phyloP scores from a whole-genome alignment of 768 basidiomycete genomes.

The Pulveroboletus sp. region DNA sequence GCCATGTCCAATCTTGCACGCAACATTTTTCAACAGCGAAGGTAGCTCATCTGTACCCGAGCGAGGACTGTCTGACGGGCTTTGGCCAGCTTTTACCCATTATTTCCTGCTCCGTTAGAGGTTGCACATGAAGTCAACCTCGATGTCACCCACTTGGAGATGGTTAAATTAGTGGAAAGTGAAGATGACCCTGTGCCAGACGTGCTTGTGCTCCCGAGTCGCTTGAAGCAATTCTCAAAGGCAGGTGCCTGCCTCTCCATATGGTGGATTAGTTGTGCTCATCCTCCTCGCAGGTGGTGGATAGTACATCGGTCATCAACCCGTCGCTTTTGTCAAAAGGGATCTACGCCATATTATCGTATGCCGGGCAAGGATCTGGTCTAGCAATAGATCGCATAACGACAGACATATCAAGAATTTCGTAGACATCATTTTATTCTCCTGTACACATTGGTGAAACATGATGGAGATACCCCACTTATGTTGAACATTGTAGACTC shows the following conservation, averaged over 20 bases:
- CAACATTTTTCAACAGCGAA: slow-evolving; percentile 83
- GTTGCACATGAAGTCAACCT: slow-evolving; percentile 81
- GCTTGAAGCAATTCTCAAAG: slow-evolving; percentile 88
- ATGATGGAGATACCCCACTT: neutral
- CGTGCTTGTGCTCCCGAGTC: slow-evolving; percentile 83
- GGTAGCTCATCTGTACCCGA: slow-evolving; percentile 40
- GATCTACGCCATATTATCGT: slow-evolving; percentile 48
- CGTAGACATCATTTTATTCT: slow-evolving; percentile 13
- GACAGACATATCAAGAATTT: slow-evolving; percentile 23
- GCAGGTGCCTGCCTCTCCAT: slow-evolving; percentile 37
- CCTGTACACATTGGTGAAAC: neutral
- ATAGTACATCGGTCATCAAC: slow-evolving; percentile 78
- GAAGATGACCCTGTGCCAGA: slow-evolving; percentile 62
- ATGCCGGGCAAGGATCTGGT: slow-evolving; percentile 26
- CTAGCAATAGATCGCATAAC: slow-evolving; percentile 28
- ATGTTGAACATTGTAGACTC: no score
- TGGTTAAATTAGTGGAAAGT: slow-evolving; percentile 36
- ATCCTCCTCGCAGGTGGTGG: slow-evolving; percentile 55
- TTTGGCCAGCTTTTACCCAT: slow-evolving; percentile 79
- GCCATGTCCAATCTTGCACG: slow-evolving; percentile 76
- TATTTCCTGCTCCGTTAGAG: slow-evolving; percentile 84
- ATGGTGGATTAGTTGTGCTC: neutral
- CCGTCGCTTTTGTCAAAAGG: slow-evolving; percentile 74
- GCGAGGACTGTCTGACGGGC: neutral
- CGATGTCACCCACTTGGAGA: slow-evolving; percentile 75